A percentile compares a stretch with the other conserved stretches of the same genome.
Evolutionary conservation across 2,329 filamentous ascomycete species (phyloP).

Genomic region (Mariannaea sp.): DNA sequence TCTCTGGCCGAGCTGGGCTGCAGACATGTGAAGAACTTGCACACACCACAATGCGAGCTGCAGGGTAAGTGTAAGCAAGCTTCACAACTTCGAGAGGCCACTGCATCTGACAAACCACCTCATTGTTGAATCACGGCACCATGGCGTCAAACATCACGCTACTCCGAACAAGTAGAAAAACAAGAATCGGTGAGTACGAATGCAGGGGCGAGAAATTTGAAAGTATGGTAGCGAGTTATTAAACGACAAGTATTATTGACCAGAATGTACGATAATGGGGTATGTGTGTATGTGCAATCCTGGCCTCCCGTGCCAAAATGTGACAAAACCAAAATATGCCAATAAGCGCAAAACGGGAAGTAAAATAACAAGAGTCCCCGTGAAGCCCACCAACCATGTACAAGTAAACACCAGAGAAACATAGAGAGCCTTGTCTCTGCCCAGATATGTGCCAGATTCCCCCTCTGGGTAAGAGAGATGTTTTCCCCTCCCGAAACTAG

Average conservation of each 20-base stretch:
- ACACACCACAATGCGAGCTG: too few species aligned
- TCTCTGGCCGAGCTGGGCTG: too few species aligned
- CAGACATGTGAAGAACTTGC: too few species aligned
- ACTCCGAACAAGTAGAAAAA: not conserved
- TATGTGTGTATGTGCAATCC: conserved; percentile 38
- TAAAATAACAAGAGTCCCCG: conserved; percentile 10
- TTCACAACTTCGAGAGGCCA: too few species aligned
- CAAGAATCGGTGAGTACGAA: not conserved
- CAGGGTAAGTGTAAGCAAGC: too few species aligned
- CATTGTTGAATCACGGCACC: too few species aligned
- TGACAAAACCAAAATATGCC: conserved; percentile 18
- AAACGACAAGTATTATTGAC: conserved; percentile 30
- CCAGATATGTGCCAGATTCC: not conserved
- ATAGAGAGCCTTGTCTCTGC: not conserved
- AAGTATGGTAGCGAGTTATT: conserved; percentile 19
- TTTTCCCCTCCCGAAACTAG: conserved; percentile 23
- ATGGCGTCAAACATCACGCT: not conserved
- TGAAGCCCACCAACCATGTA: conserved; percentile 1
- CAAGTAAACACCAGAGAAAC: conserved; percentile 1
- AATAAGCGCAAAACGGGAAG: not conserved
- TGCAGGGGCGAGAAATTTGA: not conserved
- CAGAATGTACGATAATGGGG: conserved; percentile 37
- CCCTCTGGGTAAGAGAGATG: conserved; percentile 13
- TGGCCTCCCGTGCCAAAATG: conserved; percentile 27
- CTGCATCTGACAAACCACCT: too few species aligned